Base-by-base conservation (phyloP, 2,329 filamentous ascomycete species). In the Ceratocystis albifundus region DNA sequence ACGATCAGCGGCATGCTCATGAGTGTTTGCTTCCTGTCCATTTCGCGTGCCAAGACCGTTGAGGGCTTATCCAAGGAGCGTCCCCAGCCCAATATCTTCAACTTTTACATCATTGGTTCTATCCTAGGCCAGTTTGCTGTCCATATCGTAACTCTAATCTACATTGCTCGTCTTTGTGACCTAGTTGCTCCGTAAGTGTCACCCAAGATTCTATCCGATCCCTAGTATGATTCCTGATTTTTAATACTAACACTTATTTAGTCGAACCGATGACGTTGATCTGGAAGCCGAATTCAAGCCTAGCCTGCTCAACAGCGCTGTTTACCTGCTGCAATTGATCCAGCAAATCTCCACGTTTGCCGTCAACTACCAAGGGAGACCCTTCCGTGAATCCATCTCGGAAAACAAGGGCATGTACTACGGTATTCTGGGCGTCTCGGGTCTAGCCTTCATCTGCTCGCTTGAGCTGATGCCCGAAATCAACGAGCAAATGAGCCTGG, bases 1-100 rank as follows among this genome's bases (percentile, higher is more conserved):
- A 99, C 94, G 17, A 97, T 99, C 72, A 96, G 91, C 71, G 94
- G 94, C 71, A 97, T 99, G 89, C 87, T 99, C 75, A 97, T 99
- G 94, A 96, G 92, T 72, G 94, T 99, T 63, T 99, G 94, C 79
- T 99, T 99, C 83, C 79, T 99, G 72, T 96, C 92, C 69, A 96
- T 99, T 73, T 97, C 94, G n/a, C 88, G 94, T 68, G 94, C 94
- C 48, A 94, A 91, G 80, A 90, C 94, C 36, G 94, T 99, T 64
- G 94, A 99, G 78, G 88, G 89, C 45, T 81, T 99, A 28, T 96
- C 93, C 69, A 96, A 96, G 78, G 94, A 99, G 77, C 88, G 94
- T 48, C 94, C 94, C 0, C 94, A 99, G 78, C 92, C 93, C 66
- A 96, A 97, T 77, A 99, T 99, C 74, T 97, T 97, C 82, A 99